These are phyloP conservation scores for Fusarium mangiferae DNA, from an alignment of 2,329 filamentous ascomycete species.

Conservation along the genomic window DNA sequence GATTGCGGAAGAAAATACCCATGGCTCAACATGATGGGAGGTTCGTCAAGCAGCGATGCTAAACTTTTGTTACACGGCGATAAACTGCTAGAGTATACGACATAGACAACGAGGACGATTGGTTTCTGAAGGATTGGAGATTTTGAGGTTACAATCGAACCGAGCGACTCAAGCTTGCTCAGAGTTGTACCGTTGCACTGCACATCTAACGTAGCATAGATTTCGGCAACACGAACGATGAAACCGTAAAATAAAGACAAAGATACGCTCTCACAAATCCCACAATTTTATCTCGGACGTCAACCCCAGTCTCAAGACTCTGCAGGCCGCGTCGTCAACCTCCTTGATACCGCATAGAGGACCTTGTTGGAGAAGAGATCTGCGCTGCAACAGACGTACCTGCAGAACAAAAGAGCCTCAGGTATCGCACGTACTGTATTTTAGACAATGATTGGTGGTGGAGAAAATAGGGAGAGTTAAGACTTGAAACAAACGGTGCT, in stretches of 20 bases:
- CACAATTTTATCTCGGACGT: background rate
- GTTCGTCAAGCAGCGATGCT: background rate
- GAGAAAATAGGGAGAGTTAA: constrained; percentile 7
- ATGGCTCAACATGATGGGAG: background rate
- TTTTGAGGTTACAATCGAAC: background rate
- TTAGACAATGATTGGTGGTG: constrained; percentile 7
- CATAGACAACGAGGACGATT: background rate
- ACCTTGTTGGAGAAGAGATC: constrained; percentile 8
- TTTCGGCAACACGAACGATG: background rate
- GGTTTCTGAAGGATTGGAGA: background rate
- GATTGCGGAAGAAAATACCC: constrained; percentile 10
- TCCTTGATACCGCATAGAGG: background rate
- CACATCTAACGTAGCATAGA: background rate
- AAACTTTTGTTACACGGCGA: background rate
- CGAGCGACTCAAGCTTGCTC: background rate
- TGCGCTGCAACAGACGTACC: constrained; percentile 1
- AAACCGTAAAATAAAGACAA: background rate
- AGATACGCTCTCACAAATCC: background rate
- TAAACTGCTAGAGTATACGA: constrained; percentile 4
- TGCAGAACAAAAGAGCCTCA: constrained; percentile 6
- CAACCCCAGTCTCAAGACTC: background rate
- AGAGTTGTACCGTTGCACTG: background rate
- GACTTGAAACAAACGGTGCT: constrained; percentile 23
- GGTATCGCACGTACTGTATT: background rate
- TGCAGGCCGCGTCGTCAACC: constrained; percentile 12